A percentile compares a stretch with the other conserved stretches of the same genome.
Evolutionary conservation across 495 filamentous ascomycete genomes (phyloP).

Genomic region (Daldinia grandis): DNA sequence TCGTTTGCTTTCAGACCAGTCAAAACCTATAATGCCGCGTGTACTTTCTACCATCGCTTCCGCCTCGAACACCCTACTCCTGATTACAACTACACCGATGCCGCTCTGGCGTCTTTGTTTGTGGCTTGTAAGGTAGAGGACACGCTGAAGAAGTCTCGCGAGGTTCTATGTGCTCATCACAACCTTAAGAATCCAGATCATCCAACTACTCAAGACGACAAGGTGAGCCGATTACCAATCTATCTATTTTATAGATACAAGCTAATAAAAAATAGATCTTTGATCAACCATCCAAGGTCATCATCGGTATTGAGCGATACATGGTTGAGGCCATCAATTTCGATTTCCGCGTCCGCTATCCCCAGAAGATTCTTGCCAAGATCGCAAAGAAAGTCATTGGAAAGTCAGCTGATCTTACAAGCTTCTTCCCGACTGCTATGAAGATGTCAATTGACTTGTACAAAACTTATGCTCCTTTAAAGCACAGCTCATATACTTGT

Average conservation of each 20-base stretch:
- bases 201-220: constrained; percentile 81
- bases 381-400: constrained; percentile 64
- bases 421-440: constrained; percentile 71
- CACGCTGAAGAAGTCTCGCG: constrained; percentile 93
- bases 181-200: constrained; percentile 82
- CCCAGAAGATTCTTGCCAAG: constrained; percentile 84
- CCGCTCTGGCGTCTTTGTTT: constrained; percentile 85
- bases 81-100: constrained; percentile 76
- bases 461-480: constrained; percentile 89
- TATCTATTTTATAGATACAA: background rate
- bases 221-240: constrained; percentile 57
- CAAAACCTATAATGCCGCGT: constrained; percentile 84
- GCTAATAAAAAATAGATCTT: constrained; percentile 66
- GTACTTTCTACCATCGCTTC: constrained; percentile 88
- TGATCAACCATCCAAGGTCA: constrained; percentile 74
- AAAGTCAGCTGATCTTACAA: constrained; percentile 43
- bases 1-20: constrained; percentile 64
- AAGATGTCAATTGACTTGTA: constrained; percentile 88
- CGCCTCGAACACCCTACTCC: constrained; percentile 77
- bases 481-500: constrained; percentile 81
- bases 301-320: constrained; percentile 88
- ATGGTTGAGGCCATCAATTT: constrained; percentile 95
- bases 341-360: constrained; percentile 91
- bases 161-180: constrained; percentile 89
- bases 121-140: constrained; percentile 97